Conservation (phyloP, 176 grass and related monocot species). For the Zizania latifolia region DNA sequence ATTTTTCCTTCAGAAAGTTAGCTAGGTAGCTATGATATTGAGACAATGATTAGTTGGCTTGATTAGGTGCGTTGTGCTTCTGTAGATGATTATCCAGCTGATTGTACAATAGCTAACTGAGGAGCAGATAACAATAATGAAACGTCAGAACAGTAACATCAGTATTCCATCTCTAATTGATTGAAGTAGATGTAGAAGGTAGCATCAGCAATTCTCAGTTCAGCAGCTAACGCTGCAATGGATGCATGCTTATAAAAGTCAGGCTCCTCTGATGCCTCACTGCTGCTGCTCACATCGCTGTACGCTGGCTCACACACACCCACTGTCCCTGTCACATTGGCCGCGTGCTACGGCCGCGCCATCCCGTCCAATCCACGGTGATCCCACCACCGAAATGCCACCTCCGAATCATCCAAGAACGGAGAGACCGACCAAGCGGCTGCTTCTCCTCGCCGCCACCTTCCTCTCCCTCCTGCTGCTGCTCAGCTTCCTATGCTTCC, state of each 20-base stretch:
- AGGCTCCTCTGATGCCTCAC: background rate
- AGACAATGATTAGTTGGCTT: background rate
- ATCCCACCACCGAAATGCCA: slow-evolving; percentile 28
- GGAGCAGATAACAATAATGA: no score
- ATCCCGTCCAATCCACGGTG: background rate
- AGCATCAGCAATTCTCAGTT: no score
- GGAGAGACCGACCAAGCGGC: background rate
- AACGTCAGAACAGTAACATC: no score
- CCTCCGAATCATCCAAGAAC: background rate
- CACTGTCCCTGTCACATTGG: slow-evolving; percentile 28
- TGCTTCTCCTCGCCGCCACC: slow-evolving; percentile 8
- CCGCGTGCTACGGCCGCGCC: background rate
- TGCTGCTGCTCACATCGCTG: no score
- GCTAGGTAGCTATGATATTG: background rate
- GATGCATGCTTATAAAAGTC: slow-evolving; percentile 11
- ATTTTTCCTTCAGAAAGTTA: background rate
- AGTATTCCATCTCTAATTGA: no score
- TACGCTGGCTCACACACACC: background rate
- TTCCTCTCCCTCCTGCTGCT: slow-evolving; percentile 19
- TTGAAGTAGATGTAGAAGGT: no score
- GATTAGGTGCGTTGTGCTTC: background rate
- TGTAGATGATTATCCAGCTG: background rate
- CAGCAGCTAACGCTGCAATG: no score
- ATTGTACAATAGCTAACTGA: background rate
- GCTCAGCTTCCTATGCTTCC: slow-evolving; percentile 12